Percentiles rank a stretch among this genome's conserved stretches.
phyloP scores from a whole-genome alignment of 768 basidiomycete genomes.

The Phallus indusiatus region DNA sequence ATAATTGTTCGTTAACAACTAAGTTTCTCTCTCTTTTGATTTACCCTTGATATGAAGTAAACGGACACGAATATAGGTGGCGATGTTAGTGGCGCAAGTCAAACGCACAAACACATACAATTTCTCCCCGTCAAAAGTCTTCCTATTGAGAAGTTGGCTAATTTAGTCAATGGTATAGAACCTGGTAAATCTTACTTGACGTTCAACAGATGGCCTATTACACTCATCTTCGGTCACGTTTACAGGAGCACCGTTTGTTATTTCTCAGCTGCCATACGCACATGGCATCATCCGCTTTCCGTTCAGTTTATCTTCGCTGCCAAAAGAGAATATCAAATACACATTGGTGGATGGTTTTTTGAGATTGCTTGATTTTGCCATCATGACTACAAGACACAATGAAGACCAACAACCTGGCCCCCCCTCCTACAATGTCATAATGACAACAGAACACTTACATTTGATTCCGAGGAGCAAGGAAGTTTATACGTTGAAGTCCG shows the following conservation, averaged over 20 bases:
- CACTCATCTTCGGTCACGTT: neutral
- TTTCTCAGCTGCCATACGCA: constrained; percentile 66
- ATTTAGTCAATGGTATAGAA: constrained; percentile 41
- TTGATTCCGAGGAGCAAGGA: constrained; percentile 72
- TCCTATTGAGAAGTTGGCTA: constrained; percentile 68
- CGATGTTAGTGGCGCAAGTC: constrained; percentile 75
- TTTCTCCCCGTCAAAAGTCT: constrained; percentile 59
- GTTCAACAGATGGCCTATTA: neutral
- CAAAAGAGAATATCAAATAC: constrained; percentile 37
- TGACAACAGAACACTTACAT: constrained; percentile 79
- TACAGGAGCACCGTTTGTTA: constrained; percentile 59
- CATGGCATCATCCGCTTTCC: constrained; percentile 66
- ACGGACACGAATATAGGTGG: constrained; percentile 41
- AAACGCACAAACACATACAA: constrained; percentile 87
- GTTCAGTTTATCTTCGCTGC: constrained; percentile 23
- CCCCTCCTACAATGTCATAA: constrained; percentile 75
- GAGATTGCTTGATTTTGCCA: constrained; percentile 62
- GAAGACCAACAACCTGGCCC: constrained; percentile 49
- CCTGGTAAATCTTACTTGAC: constrained; percentile 35
- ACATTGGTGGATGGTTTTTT: constrained; percentile 55
- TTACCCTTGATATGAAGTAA: neutral
- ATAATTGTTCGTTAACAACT: constrained; percentile 57
- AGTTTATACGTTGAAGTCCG: constrained; percentile 43
- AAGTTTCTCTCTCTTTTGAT: neutral
- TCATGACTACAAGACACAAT: constrained; percentile 65